A percentile compares a stretch with the other conserved stretches of the same genome.
phyloP scores from a whole-genome alignment of 331 rosid genomes.

The Acacia pycnantha region DNA sequence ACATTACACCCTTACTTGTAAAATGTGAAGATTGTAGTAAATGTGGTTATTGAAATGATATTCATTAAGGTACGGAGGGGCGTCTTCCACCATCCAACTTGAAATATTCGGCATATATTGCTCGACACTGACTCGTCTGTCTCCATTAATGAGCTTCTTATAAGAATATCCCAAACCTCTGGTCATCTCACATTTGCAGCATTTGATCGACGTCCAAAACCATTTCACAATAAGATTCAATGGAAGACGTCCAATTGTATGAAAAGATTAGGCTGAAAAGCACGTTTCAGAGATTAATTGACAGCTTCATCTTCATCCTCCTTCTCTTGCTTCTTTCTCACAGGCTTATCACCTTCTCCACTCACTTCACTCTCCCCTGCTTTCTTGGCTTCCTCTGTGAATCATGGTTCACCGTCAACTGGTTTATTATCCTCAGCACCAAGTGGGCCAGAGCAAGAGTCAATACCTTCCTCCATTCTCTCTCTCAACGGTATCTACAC shows the following conservation, averaged over 20 bases:
- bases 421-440: slow-evolving; percentile 30
- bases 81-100: no score
- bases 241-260: neutral
- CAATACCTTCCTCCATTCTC: slow-evolving; percentile 46
- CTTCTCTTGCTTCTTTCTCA: slow-evolving; percentile 42
- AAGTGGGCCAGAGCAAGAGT: slow-evolving; percentile 43
- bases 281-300: slow-evolving; percentile 24
- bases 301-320: slow-evolving; percentile 38
- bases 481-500: slow-evolving; percentile 39
- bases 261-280: slow-evolving; percentile 29
- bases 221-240: neutral
- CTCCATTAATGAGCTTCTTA: no score
- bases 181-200: neutral
- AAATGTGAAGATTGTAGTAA: no score
- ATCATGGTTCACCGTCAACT: slow-evolving; percentile 50
- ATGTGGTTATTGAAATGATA: no score
- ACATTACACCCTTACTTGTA: no score
- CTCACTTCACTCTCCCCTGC: slow-evolving; percentile 27
- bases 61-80: no score
- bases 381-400: slow-evolving; percentile 52
- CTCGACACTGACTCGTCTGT: no score
- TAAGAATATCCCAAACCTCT: no score
- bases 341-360: slow-evolving; percentile 24
- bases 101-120: no score
- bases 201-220: neutral